A percentile compares a stretch with the other conserved stretches of the same genome.
Conservation (phyloP, 345 rosid genomes). For the Excoecaria cochinchinensis region DNA sequence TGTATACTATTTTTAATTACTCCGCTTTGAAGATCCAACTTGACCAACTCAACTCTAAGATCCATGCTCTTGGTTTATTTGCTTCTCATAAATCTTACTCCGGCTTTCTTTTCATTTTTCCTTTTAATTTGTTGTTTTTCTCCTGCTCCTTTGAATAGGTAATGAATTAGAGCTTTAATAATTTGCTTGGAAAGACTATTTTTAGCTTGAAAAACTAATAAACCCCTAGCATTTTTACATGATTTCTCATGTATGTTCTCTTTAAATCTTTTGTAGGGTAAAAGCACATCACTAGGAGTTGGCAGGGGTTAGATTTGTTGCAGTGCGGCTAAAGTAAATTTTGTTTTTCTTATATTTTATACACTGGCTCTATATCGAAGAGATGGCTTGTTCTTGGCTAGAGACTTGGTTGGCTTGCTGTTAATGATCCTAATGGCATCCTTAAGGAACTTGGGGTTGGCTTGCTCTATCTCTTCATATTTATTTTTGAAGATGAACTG, state of each 20-base stretch:
- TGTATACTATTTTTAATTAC: too few species aligned
- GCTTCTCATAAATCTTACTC: neutral
- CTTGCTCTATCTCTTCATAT: neutral
- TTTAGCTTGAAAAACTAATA: neutral
- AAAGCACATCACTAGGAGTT: too few species aligned
- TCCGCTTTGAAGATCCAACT: slow-evolving; percentile 49
- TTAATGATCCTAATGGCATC: slow-evolving; percentile 24
- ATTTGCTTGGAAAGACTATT: neutral
- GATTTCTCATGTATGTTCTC: neutral
- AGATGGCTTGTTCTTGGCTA: slow-evolving; percentile 36
- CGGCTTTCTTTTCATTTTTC: neutral
- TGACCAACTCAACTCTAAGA: slow-evolving; percentile 65
- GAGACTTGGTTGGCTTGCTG: slow-evolving; percentile 29
- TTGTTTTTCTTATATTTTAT: too few species aligned
- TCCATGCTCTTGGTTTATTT: slow-evolving; percentile 62
- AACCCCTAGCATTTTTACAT: neutral
- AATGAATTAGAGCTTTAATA: neutral
- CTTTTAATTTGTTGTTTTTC: neutral
- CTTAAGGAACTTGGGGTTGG: slow-evolving; percentile 19
- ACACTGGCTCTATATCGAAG: slow-evolving; percentile 29
- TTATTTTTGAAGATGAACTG: too few species aligned
- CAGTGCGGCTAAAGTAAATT: too few species aligned
- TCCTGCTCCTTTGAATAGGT: neutral
- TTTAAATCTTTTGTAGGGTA: too few species aligned
- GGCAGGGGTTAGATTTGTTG: too few species aligned